These are phyloP conservation scores for Urostyla sp. DNA, from an alignment of 73 alveolate species.

Conservation along the genomic window DNA sequence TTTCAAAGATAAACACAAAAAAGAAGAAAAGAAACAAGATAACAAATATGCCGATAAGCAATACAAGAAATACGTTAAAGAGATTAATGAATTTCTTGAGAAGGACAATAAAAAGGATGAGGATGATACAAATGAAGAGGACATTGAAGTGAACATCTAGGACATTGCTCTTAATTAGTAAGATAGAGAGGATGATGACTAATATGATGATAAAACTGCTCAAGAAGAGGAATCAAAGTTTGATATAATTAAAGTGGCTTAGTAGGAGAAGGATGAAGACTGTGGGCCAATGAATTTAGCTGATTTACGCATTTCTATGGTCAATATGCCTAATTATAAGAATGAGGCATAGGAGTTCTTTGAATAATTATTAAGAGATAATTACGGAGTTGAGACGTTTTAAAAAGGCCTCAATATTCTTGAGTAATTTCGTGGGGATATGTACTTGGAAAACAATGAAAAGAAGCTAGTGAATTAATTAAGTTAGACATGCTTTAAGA, in stretches of 20 bases:
- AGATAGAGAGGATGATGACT: slow-evolving; percentile 73
- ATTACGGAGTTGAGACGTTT: slow-evolving; percentile 55
- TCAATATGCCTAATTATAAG: background rate
- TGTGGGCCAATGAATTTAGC: slow-evolving; percentile 16
- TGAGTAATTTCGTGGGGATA: slow-evolving; percentile 44
- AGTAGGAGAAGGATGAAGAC: slow-evolving; percentile 1
- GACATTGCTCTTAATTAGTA: background rate
- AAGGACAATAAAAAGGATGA: background rate
- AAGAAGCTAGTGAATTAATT: background rate
- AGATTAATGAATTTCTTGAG: slow-evolving; percentile 2
- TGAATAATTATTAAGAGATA: slow-evolving; percentile 9
- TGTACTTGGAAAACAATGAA: slow-evolving; percentile 34
- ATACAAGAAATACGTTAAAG: slow-evolving; percentile 34
- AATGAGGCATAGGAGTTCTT: slow-evolving; percentile 1
- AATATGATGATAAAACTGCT: slow-evolving; percentile 5
- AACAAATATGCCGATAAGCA: slow-evolving; percentile 2
- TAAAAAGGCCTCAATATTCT: slow-evolving; percentile 40
- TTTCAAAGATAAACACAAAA: background rate
- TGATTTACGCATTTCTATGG: slow-evolving; percentile 7
- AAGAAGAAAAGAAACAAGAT: background rate
- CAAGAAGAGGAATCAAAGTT: background rate
- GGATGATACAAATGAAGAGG: slow-evolving; percentile 20
- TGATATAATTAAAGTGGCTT: background rate
- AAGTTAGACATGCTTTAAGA: background rate
- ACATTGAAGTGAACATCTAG: background rate